Base-by-base conservation (phyloP, 768 basidiomycete genomes). In the Scleroderma bovista region DNA sequence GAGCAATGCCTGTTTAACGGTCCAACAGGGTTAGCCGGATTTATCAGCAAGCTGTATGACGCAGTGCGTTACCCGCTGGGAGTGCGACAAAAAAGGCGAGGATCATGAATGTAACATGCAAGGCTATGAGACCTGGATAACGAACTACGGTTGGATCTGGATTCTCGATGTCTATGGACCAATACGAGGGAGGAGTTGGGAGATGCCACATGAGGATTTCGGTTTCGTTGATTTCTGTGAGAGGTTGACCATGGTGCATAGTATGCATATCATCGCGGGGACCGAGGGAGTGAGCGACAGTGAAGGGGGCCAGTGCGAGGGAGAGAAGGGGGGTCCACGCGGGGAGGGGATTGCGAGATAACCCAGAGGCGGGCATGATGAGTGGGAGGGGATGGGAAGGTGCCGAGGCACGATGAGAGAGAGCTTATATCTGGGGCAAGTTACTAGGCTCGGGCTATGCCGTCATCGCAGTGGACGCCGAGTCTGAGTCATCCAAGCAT, bases 41-140 rank as follows among this genome's bases (percentile, higher is more conserved):
- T 23, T 37, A 40, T 47, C 41, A n/a, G 22, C 41, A 48, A 17
- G 46, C n/a, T 13, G 40, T 34, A 19, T 39, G 38, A 23, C 50
- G 43, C 42, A 31, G 46, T 24, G 29, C 33, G 64, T 59, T 63
- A 93, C 93, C 83, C 39, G 83, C 74, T 19, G 93, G 94, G 19
- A 96, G 75, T 12, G 83, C 79, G 13, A 81, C 76, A 60, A 96
- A 93, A 69, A 91, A 95, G 15, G 91, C 92, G 2, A 85, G 63
- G 49, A 68, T 72, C 84, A 93, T 88, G 57, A 80, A 78, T 5
- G 83, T 48, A n/a, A 75, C 80, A 65, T 96, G 94, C 3, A 82
- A 62, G 37, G 76, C 70, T 73, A 94, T 89, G 51, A 93, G 69
- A 13, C 75, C 77, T n/a, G 83, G 81, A 63, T 85, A 77, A 33